These are phyloP conservation scores for Acacia confusa DNA, from an alignment of 306 rosid species.

Conservation along the genomic window DNA sequence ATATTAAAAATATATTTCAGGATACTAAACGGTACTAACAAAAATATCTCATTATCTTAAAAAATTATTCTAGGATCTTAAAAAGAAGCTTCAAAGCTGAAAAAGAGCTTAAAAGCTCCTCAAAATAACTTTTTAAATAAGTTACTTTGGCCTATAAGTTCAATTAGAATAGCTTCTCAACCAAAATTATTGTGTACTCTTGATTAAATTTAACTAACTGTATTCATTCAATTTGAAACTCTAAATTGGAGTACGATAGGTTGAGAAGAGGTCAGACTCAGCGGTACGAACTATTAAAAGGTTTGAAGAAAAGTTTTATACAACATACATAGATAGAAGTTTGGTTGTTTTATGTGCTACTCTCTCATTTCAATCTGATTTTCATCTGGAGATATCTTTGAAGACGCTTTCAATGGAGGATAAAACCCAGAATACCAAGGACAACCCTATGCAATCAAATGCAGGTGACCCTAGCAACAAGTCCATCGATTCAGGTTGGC, in stretches of 20 bases:
- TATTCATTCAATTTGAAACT: not conserved
- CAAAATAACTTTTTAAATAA: no score
- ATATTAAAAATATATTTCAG: no score
- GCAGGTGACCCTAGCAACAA: constrained; percentile 51
- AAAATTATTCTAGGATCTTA: no score
- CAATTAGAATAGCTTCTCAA: no score
- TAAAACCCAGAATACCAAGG: constrained; percentile 37
- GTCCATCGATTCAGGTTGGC: constrained; percentile 64
- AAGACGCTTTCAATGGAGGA: constrained; percentile 38
- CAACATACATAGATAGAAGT: not conserved
- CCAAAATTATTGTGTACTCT: no score
- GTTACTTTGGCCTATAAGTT: no score
- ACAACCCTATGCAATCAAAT: constrained; percentile 40
- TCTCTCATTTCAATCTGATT: constrained; percentile 25
- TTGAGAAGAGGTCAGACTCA: not conserved
- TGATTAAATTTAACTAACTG: not conserved
- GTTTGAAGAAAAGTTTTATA: constrained; percentile 72
- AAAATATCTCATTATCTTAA: no score
- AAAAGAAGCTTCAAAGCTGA: no score
- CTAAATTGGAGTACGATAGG: not conserved
- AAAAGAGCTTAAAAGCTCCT: no score
- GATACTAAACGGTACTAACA: no score
- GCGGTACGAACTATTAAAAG: constrained; percentile 43
- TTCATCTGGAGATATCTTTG: constrained; percentile 3
- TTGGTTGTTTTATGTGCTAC: constrained; percentile 3